Evolutionary conservation across 1,284 basidiomycete genomes (phyloP), one percentile per base, ranked within the genome.

Genomic region (Megacollybia platyphylla): DNA sequence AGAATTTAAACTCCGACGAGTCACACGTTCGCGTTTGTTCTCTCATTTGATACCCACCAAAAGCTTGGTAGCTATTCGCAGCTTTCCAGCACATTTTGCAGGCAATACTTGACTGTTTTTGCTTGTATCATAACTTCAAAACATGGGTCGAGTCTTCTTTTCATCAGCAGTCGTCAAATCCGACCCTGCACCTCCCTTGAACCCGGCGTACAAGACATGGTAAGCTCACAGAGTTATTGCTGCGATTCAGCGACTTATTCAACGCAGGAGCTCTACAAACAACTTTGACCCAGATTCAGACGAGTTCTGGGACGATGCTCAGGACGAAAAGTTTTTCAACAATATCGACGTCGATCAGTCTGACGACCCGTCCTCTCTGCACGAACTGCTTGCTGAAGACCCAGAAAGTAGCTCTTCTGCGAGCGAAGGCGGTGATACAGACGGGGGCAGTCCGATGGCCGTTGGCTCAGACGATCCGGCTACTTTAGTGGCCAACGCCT

Each of bases 241-340:
- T 11, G 39, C 5, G 39, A 29, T 11, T 28, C 39, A 18, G 18
- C 8, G 4, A 28, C 5, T 40, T 8, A 11, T 20, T 2, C 76
- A 64, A 63, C 63, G 73, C 55, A 74, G 62, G 56, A 86, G 81
- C 81, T 72, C 75, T 46, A 62, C 67, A 48, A 68, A 65, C 57
- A 79, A 82, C 55, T 86, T 85, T 55, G 82, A 86, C 59, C 82
- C 83, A n/a, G 83, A 86, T 57, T 75, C 79, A 9, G 82, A 85
- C 50, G 82, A 83, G 49, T 86, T 85, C 57, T 81, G 79, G 54
- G 65, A 70, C 46, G 64, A 76, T 47, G 77, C 78, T 6, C 72
- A 79, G 47, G 76, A 74, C 57, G 82, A 85, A 64, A 72, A 71
- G 44, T 76, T 82, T 57, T 53, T 81, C 52, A 68, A 70, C 56